Percentiles rank a stretch among this genome's conserved stretches.
Conservation (phyloP, 2,329 filamentous ascomycete genomes). For the Metarhizium humberi region DNA sequence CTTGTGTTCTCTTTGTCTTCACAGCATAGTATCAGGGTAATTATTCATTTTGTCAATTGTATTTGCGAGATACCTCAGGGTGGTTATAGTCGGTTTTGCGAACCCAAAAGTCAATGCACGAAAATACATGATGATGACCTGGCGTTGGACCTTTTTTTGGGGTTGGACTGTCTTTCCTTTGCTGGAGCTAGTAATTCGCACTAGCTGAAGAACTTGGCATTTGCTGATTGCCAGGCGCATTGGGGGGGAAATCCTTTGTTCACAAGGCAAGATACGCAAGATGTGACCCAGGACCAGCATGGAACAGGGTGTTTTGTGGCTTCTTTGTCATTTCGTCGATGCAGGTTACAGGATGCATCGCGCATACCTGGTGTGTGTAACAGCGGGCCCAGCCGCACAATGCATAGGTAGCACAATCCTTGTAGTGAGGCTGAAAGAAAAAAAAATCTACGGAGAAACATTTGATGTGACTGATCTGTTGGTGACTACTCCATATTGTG, state of each 20-base stretch:
- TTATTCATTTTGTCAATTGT: conserved; percentile 8
- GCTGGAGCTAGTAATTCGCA: conserved; percentile 2
- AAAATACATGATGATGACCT: conserved; percentile 16
- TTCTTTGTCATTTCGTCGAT: conserved; percentile 1
- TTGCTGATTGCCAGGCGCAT: neutral
- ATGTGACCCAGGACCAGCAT: neutral
- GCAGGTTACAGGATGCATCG: conserved; percentile 5
- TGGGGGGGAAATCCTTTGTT: neutral
- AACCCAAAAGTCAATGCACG: conserved; percentile 8
- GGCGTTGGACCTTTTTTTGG: conserved; percentile 12
- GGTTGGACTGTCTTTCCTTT: neutral
- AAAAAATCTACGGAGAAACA: neutral
- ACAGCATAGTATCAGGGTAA: neutral
- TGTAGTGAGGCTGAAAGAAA: neutral
- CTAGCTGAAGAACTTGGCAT: neutral
- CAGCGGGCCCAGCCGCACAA: neutral
- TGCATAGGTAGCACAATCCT: conserved; percentile 1
- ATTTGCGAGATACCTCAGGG: conserved; percentile 21
- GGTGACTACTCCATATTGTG: neutral
- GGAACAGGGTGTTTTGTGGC: neutral
- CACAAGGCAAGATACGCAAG: neutral
- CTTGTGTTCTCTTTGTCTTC: neutral
- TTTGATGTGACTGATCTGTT: neutral
- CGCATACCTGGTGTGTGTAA: conserved; percentile 5
- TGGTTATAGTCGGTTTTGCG: conserved; percentile 13